These are phyloP conservation scores for Salvia sclarea DNA, from an alignment of 305 asterid species.

Conservation along the genomic window DNA sequence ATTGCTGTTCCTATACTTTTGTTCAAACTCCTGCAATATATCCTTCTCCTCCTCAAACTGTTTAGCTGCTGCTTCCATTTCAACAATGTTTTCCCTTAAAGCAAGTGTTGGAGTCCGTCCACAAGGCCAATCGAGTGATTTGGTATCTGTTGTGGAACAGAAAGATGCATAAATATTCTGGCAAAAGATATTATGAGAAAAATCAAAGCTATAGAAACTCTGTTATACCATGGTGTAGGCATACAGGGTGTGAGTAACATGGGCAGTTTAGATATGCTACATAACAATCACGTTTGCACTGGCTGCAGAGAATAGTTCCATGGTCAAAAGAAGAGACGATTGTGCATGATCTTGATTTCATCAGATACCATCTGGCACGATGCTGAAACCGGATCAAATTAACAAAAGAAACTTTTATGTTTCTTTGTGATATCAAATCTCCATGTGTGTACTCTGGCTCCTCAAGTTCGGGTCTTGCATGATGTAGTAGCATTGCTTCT, in stretches of 20 bases:
- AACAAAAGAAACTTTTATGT: constrained; percentile 63
- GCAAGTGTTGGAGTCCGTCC: constrained; percentile 50
- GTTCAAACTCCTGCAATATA: constrained; percentile 56
- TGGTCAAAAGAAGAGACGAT: constrained; percentile 57
- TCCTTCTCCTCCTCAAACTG: constrained; percentile 72
- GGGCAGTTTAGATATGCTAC: constrained; percentile 83
- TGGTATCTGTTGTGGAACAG: constrained; percentile 52
- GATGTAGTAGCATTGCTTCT: constrained; percentile 76
- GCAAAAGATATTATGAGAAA: constrained; percentile 11
- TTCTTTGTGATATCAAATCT: constrained; percentile 48
- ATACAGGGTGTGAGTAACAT: constrained; percentile 70
- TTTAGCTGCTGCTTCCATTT: constrained; percentile 75
- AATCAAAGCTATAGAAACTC: constrained; percentile 23
- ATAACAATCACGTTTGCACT: constrained; percentile 92
- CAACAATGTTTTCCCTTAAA: constrained; percentile 68
- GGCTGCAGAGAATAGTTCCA: constrained; percentile 86
- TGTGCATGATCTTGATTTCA: constrained; percentile 49
- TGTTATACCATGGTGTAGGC: constrained; percentile 89
- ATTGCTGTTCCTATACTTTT: constrained; percentile 40
- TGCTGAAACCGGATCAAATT: constrained; percentile 85
- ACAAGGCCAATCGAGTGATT: constrained; percentile 59
- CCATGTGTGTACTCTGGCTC: constrained; percentile 44
- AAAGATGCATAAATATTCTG: constrained; percentile 9
- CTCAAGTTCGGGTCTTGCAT: constrained; percentile 42
- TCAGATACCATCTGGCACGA: constrained; percentile 77